Conservation (phyloP, 75 land plant genomes). For the Larix kaempferi region DNA sequence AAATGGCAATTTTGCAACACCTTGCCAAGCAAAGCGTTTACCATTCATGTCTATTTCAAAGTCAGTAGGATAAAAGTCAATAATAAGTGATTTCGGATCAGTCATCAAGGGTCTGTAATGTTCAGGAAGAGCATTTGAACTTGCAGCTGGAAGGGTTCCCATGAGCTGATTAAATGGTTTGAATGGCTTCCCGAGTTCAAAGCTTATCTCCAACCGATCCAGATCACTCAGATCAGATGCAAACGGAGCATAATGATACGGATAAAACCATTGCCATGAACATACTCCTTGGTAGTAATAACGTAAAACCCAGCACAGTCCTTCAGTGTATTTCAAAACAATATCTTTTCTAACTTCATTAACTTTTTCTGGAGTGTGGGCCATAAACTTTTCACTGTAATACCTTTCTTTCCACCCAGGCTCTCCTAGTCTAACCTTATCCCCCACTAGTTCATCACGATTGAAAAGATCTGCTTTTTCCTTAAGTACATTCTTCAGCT, state of each 20-base stretch:
- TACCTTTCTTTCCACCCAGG: slow-evolving; percentile 98
- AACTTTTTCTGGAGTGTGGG: slow-evolving; percentile 55
- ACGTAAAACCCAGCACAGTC: slow-evolving; percentile 96
- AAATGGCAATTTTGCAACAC: slow-evolving; percentile 69
- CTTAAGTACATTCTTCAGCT: slow-evolving; percentile 39
- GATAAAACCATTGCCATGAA: slow-evolving; percentile 98
- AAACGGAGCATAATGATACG: slow-evolving; percentile 94
- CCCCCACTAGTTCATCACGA: slow-evolving; percentile 54
- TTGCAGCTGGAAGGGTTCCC: slow-evolving; percentile 87
- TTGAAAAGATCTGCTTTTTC: neutral
- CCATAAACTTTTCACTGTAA: slow-evolving; percentile 85
- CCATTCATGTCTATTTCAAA: slow-evolving; percentile 88
- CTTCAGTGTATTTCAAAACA: slow-evolving; percentile 78
- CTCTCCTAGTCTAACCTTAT: slow-evolving; percentile 81
- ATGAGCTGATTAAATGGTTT: slow-evolving; percentile 92
- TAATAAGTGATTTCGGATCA: slow-evolving; percentile 70
- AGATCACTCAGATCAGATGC: slow-evolving; percentile 82
- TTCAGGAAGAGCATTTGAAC: slow-evolving; percentile 68
- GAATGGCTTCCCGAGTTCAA: slow-evolving; percentile 80
- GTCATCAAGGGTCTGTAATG: slow-evolving; percentile 78
- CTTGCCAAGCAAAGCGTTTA: slow-evolving; percentile 86
- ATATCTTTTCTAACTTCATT: slow-evolving; percentile 79
- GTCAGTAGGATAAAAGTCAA: slow-evolving; percentile 78
- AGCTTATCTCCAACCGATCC: slow-evolving; percentile 62
- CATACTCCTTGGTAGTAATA: slow-evolving; percentile 98